Conservation (phyloP, 2,329 filamentous ascomycete genomes). For the Trichoderma oligosporum region DNA sequence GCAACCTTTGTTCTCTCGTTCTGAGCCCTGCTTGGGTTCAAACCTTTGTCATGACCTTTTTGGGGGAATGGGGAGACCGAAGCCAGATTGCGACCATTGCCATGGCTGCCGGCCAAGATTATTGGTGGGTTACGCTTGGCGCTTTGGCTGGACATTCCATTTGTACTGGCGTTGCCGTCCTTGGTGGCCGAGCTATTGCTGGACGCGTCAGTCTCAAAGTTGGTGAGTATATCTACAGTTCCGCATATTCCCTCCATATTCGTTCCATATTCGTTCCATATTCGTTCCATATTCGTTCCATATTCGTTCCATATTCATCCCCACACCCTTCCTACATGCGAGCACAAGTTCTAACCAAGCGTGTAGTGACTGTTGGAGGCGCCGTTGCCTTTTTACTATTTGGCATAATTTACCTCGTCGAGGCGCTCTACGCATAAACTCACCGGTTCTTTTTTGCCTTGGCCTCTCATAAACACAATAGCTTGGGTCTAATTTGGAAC, state of each 20-base stretch:
- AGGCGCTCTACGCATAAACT: constrained; percentile 60
- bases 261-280: too few relatives aligned
- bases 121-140: constrained; percentile 96
- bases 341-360: constrained; percentile 24
- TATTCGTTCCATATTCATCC: too few relatives aligned
- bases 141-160: constrained; percentile 81
- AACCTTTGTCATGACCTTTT: constrained; percentile 97
- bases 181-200: constrained; percentile 88
- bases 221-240: too few relatives aligned
- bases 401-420: constrained; percentile 84
- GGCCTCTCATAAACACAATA: background rate
- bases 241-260: too few relatives aligned
- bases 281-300: too few relatives aligned
- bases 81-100: constrained; percentile 98
- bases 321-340: too few relatives aligned
- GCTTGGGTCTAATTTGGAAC: constrained; percentile 8
- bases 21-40: constrained; percentile 97
- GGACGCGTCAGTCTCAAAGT: constrained; percentile 92
- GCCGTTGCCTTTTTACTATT: constrained; percentile 88
- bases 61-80: constrained; percentile 96
- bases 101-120: constrained; percentile 97
- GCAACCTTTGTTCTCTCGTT: constrained; percentile 82
- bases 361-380: constrained; percentile 81
- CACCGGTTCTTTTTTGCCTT: background rate
- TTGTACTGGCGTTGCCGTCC: constrained; percentile 86